These are phyloP conservation scores for Cercospora citrullina DNA, from an alignment of 2,329 filamentous ascomycete species.

Conservation along the genomic window DNA sequence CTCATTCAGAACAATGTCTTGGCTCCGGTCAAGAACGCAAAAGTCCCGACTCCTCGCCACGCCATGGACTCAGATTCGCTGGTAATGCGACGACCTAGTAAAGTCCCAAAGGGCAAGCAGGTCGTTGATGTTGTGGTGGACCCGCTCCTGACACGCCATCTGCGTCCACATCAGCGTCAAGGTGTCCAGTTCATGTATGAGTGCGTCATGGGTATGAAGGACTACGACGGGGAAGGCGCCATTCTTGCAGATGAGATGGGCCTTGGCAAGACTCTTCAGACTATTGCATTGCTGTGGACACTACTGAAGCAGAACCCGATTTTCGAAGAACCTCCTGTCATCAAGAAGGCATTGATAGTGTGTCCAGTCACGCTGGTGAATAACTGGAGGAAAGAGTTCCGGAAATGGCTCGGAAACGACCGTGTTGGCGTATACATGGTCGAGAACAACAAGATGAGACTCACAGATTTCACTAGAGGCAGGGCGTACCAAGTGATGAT, in stretches of 20 bases:
- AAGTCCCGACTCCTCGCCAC: slow-evolving; percentile 62
- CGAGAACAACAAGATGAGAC: slow-evolving; percentile 56
- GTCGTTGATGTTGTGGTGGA: slow-evolving; percentile 73
- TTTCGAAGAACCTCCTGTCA: slow-evolving; percentile 58
- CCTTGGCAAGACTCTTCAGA: slow-evolving; percentile 71
- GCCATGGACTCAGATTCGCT: slow-evolving; percentile 63
- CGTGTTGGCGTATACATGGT: slow-evolving; percentile 68
- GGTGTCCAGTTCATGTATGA: slow-evolving; percentile 72
- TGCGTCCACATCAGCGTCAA: slow-evolving; percentile 68
- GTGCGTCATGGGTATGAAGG: slow-evolving; percentile 71
- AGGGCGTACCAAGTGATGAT: slow-evolving; percentile 70
- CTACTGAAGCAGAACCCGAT: slow-evolving; percentile 70
- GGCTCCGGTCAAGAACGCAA: slow-evolving; percentile 46
- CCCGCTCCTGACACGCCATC: slow-evolving; percentile 61
- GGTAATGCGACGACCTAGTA: slow-evolving; percentile 63
- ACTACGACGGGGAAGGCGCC: slow-evolving; percentile 65
- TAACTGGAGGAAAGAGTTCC: slow-evolving; percentile 73
- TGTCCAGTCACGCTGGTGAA: slow-evolving; percentile 71
- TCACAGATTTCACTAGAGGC: slow-evolving; percentile 69
- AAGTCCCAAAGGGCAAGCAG: slow-evolving; percentile 60
- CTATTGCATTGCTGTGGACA: slow-evolving; percentile 70
- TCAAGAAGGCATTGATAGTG: slow-evolving; percentile 71
- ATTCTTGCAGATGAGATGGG: slow-evolving; percentile 77
- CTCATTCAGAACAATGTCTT: slow-evolving; percentile 51
- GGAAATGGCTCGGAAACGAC: slow-evolving; percentile 72